Percentiles rank a stretch among this genome's conserved stretches.
Evolutionary conservation across 2,329 filamentous ascomycete species (phyloP).

Genomic region (Alternaria atra): DNA sequence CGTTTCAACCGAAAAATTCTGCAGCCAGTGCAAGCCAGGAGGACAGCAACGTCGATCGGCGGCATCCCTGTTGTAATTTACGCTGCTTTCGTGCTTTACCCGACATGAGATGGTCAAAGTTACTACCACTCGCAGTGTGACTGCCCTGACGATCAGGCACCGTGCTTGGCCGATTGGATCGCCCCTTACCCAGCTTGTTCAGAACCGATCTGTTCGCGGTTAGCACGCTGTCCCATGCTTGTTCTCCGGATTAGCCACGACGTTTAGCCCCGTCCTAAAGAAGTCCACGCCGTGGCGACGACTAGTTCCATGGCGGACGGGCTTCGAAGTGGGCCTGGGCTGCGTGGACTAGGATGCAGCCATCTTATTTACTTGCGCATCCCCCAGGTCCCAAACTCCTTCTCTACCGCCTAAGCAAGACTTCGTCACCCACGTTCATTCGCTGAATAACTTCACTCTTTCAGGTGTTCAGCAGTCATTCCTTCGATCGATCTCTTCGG

Average conservation of each 20-base stretch:
- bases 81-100: constrained; percentile 39
- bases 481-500: constrained; percentile 38
- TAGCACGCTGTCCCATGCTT: constrained; percentile 35
- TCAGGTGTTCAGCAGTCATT: constrained; percentile 51
- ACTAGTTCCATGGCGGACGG: constrained; percentile 46
- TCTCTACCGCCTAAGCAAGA: constrained; percentile 49
- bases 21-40: constrained; percentile 19
- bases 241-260: constrained; percentile 43
- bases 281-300: constrained; percentile 43
- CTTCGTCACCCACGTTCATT: constrained; percentile 48
- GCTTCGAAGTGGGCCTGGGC: constrained; percentile 40
- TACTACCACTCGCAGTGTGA: constrained; percentile 33
- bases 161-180: constrained; percentile 40
- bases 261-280: constrained; percentile 44
- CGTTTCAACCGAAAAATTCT: constrained; percentile 34
- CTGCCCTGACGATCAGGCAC: constrained; percentile 46
- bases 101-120: constrained; percentile 34
- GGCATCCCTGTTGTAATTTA: constrained; percentile 40
- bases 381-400: constrained; percentile 41
- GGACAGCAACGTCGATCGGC: constrained; percentile 25
- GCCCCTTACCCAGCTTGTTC: constrained; percentile 30
- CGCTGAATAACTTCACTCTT: constrained; percentile 54
- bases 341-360: constrained; percentile 36
- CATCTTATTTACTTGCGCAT: constrained; percentile 49
- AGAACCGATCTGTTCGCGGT: constrained; percentile 31